These are phyloP conservation scores for Chlamydomonas asymmetrica DNA, from an alignment of 139 green algal species.

Conservation along the genomic window DNA sequence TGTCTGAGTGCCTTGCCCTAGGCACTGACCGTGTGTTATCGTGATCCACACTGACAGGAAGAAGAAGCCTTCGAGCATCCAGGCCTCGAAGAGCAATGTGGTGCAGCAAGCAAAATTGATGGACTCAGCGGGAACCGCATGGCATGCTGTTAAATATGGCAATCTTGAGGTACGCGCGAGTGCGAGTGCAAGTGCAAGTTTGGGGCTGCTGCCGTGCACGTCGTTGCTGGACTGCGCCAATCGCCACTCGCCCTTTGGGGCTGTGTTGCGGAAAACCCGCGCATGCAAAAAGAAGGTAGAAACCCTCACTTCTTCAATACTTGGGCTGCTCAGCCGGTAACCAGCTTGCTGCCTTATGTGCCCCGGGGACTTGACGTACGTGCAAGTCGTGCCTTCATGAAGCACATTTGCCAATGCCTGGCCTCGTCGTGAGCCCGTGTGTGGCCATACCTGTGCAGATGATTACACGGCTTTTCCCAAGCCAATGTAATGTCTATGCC, in stretches of 20 bases:
- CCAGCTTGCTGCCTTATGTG: too few relatives aligned
- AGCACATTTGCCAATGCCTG: neutral
- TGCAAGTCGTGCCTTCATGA: too few relatives aligned
- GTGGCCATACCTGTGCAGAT: too few relatives aligned
- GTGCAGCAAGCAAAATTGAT: conserved; percentile 51
- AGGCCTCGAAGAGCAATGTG: conserved; percentile 8
- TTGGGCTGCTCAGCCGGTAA: too few relatives aligned
- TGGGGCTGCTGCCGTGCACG: neutral
- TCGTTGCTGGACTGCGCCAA: neutral
- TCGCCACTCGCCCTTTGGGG: neutral
- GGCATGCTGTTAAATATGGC: conserved; percentile 64
- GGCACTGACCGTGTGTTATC: too few relatives aligned
- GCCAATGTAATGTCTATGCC: conserved; percentile 55
- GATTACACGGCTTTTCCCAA: conserved; percentile 61
- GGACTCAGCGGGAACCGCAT: conserved; percentile 57
- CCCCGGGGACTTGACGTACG: too few relatives aligned
- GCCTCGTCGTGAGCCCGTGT: too few relatives aligned
- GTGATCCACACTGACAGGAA: too few relatives aligned
- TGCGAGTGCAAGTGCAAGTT: neutral
- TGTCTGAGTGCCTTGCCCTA: too few relatives aligned
- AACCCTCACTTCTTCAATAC: too few relatives aligned
- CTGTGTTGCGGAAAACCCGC: neutral
- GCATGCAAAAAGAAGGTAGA: too few relatives aligned
- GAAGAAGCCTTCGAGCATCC: too few relatives aligned
- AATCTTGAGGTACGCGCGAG: conserved; percentile 57